Evolutionary conservation across 1,284 basidiomycete genomes (phyloP).

Genomic region (Apiotrichum montevideense): DNA sequence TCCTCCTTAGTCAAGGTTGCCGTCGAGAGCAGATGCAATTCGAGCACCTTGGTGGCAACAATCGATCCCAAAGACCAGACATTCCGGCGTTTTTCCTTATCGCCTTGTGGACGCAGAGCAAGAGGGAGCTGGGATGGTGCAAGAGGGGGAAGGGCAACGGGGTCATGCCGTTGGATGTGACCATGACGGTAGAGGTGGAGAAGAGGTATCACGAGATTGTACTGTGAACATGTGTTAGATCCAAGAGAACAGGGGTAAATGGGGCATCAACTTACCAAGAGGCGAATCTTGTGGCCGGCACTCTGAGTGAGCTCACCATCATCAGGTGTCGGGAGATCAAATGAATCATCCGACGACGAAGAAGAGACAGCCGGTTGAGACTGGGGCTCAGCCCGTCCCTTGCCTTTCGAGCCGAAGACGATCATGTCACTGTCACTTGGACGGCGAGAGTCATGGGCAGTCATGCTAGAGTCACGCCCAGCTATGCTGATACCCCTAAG

Average conservation of each 20-base stretch:
- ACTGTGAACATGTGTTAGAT: constrained; percentile 19
- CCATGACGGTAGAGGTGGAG: constrained; percentile 38
- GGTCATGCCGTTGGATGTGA: constrained; percentile 39
- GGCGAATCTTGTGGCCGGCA: constrained; percentile 16
- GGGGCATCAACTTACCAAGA: constrained; percentile 23
- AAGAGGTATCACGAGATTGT: constrained; percentile 34
- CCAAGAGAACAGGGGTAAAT: neutral
- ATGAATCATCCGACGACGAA: constrained; percentile 12
- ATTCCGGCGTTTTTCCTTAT: constrained; percentile 36
- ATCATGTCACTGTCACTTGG: constrained; percentile 13
- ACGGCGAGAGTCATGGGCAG: no score
- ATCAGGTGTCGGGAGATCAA: constrained; percentile 8
- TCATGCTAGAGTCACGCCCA: no score
- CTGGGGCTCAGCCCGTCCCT: constrained; percentile 5
- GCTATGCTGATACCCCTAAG: no score
- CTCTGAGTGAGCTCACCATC: constrained; percentile 5
- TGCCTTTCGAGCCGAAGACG: constrained; percentile 12
- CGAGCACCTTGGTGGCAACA: constrained; percentile 21
- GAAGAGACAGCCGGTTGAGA: neutral
- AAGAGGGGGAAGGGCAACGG: constrained; percentile 36
- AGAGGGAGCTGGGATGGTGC: constrained; percentile 26
- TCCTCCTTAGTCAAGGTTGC: constrained; percentile 8
- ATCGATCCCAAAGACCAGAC: constrained; percentile 32
- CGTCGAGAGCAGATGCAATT: constrained; percentile 14
- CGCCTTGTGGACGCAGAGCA: constrained; percentile 27